A percentile compares a stretch with the other conserved stretches of the same genome.
Conservation (phyloP, 1,284 basidiomycete genomes). For the Phaffia rhodozyma region DNA sequence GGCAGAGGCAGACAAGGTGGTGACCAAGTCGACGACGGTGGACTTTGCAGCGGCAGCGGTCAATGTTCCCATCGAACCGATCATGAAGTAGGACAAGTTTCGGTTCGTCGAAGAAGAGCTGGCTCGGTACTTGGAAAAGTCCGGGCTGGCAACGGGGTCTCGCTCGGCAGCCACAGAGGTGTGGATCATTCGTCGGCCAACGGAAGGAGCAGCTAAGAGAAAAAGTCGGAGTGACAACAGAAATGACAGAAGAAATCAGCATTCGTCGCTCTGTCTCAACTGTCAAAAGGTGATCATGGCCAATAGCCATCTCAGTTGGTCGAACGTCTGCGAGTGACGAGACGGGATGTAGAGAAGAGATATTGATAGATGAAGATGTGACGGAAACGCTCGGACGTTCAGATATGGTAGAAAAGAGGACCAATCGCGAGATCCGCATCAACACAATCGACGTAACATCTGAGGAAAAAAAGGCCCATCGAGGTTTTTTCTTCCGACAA, state of each 20-base stretch:
- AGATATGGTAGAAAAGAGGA: too few species aligned
- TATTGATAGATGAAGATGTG: too few species aligned
- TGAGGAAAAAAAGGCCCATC: too few species aligned
- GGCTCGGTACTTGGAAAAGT: conserved; percentile 74
- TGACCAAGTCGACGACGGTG: conserved; percentile 84
- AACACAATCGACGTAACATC: too few species aligned
- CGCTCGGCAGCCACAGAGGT: conserved; percentile 21
- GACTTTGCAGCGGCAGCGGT: conserved; percentile 91
- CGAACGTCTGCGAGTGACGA: too few species aligned
- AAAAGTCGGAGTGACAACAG: not conserved
- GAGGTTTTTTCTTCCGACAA: too few species aligned
- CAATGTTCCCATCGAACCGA: conserved; percentile 88
- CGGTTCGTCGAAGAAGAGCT: conserved; percentile 57
- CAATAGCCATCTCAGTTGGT: too few species aligned
- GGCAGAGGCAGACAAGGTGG: conserved; percentile 92
- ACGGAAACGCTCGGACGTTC: too few species aligned
- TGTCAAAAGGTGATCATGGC: too few species aligned
- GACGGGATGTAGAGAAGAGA: too few species aligned
- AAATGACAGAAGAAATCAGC: not conserved
- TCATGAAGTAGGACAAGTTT: conserved; percentile 91
- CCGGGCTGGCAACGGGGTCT: conserved; percentile 57
- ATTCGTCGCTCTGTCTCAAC: too few species aligned
- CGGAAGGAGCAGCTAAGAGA: conserved; percentile 20
- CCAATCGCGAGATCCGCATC: too few species aligned
- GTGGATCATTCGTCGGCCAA: conserved; percentile 26